Evolutionary conservation across 1,284 basidiomycete genomes (phyloP).

Genomic region (Pholiota adiposa): DNA sequence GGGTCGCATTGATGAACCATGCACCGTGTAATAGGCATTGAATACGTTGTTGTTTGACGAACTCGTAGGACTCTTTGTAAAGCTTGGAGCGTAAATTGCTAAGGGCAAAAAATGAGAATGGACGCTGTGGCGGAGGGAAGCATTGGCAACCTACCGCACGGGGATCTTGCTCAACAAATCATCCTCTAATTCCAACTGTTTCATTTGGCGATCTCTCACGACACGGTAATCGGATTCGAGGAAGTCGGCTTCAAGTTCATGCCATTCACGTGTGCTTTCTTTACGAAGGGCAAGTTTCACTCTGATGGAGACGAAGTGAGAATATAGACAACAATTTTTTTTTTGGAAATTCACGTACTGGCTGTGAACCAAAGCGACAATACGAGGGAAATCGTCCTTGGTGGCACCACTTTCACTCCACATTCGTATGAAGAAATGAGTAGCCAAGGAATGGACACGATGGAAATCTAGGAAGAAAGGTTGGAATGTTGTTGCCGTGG

Average conservation of each 20-base stretch:
- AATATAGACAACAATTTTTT: not conserved
- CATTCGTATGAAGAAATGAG: conserved; percentile 92
- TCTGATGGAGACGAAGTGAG: conserved; percentile 40
- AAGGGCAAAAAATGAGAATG: not conserved
- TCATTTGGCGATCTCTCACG: conserved; percentile 92
- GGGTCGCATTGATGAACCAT: conserved; percentile 85
- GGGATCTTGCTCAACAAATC: conserved; percentile 86
- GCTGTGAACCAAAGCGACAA: conserved; percentile 83
- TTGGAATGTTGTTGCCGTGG: conserved; percentile 83
- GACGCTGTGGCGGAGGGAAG: conserved; percentile 6
- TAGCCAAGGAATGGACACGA: conserved; percentile 82
- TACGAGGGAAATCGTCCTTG: conserved; percentile 78
- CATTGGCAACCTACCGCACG: conserved; percentile 64
- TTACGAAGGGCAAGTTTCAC: conserved; percentile 78
- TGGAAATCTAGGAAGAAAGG: conserved; percentile 91
- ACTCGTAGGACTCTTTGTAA: conserved; percentile 92
- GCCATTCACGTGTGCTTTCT: conserved; percentile 83
- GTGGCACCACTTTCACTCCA: conserved; percentile 93
- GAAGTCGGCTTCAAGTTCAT: conserved; percentile 87
- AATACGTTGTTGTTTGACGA: conserved; percentile 89
- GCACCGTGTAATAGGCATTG: conserved; percentile 89
- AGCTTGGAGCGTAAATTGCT: conserved; percentile 88
- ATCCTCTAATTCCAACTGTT: conserved; percentile 91
- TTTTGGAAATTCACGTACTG: conserved; percentile 62
- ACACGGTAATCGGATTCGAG: conserved; percentile 85